phyloP scores from a whole-genome alignment of 768 basidiomycete genomes.

The Mycena venus region DNA sequence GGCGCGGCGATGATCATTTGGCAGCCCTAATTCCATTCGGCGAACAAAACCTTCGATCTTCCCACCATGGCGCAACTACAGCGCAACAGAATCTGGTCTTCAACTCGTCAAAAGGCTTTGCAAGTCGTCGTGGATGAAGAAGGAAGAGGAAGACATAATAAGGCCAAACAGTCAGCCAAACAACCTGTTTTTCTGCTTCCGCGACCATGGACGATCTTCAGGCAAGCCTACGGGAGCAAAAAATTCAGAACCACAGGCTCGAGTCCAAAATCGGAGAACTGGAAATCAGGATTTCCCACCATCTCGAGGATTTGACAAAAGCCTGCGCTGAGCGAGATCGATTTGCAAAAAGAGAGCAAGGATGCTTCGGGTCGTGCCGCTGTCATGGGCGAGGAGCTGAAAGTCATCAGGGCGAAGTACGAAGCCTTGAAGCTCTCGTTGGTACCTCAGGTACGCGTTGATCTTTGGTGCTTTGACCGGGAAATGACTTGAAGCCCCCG shows the following conservation, averaged over 20 bases:
- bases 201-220: conserved; percentile 5
- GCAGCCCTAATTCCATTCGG: no score
- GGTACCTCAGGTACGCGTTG: not conserved
- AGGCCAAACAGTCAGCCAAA: no score
- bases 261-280: conserved; percentile 10
- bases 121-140: no score
- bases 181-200: no score
- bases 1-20: no score
- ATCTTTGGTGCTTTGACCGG: not conserved
- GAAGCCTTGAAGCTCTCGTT: not conserved
- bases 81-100: no score
- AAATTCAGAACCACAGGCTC: conserved; percentile 13
- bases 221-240: conserved; percentile 2
- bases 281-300: conserved; percentile 2
- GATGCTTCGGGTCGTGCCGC: not conserved
- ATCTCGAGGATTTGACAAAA: conserved; percentile 4
- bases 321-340: conserved; percentile 11
- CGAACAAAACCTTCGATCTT: no score
- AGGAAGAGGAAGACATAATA: no score
- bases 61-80: no score
- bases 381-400: conserved; percentile 9
- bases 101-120: no score
- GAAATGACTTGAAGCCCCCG: not conserved
- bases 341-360: not conserved
- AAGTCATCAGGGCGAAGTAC: not conserved